Evolutionary conservation across 164 flowering plant genomes (phyloP), one percentile per base, ranked within the genome.

Genomic region (Nelumbo lutea): DNA sequence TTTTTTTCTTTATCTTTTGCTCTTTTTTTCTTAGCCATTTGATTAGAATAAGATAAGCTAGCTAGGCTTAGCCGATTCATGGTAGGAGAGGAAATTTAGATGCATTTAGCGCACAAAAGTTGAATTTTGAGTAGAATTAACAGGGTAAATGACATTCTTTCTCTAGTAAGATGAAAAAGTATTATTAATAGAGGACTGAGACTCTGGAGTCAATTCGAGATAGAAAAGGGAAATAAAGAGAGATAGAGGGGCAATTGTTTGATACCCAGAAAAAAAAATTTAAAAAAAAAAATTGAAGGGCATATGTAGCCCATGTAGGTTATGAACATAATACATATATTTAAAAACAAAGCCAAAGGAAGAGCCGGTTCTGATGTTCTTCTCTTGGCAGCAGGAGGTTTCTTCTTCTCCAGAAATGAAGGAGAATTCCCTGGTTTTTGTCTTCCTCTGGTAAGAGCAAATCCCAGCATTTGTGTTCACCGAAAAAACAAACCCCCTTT

Each of bases 341-440:
- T 38, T 41, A 61, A 40, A 42, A 67, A 41, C 62, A 48, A 38
- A 56, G 65, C 64, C 67, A 69, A 60, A 51, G 71, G 27, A 68
- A 48, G 55, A 64, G 59, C 55, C 3, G 61, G 71, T 57, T 67
- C 60, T 61, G 65, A 47, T 70, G 56, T 70, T 73, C 69, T 72
- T 65, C 67, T 65, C 47, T 46, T 51, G 61, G 65, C 67, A 27
- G 50, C 58, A 65, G 55, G 44, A 61, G 57, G 64, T 75, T 56
- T 68, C 66, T 40, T 67, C 71, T 58, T 42, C 66, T 67, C 77
- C 79, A 65, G 51, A 77, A 70, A 73, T 61, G 77, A 71, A 68
- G 80, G 75, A 78, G 80, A 73, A 61, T 62, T 80, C 72, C 65
- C 73, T 76, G 78, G 76, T 58, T 76, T 76, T 76, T 81, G 81